Conservation (phyloP, 148 eudicot species). For the Simmondsia chinensis region DNA sequence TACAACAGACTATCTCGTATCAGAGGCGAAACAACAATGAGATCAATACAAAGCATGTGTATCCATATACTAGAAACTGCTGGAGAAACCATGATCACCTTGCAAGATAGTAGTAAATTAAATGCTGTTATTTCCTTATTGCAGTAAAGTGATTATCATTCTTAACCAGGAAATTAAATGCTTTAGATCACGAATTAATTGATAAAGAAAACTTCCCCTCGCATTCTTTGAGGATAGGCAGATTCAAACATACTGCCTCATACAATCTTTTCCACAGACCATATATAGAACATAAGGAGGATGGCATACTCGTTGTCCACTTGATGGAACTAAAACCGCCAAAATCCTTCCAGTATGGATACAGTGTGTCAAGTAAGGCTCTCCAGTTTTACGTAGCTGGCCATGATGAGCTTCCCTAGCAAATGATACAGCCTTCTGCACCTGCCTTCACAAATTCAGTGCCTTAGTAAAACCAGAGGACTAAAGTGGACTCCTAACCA, state of each 20-base stretch:
- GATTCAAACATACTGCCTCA: background rate
- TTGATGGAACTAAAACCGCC: conserved; percentile 70
- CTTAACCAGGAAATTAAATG: too few species aligned
- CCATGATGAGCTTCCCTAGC: conserved; percentile 86
- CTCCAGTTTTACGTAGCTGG: conserved; percentile 76
- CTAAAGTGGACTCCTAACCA: conserved; percentile 5
- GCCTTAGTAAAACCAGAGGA: conserved; percentile 20
- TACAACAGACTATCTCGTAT: conserved; percentile 20
- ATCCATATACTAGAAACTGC: background rate
- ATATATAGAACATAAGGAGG: too few species aligned
- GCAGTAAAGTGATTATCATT: too few species aligned
- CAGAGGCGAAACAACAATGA: background rate
- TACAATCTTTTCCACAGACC: too few species aligned
- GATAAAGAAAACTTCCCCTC: background rate
- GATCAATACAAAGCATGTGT: background rate
- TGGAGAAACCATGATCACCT: background rate
- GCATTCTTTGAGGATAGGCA: background rate
- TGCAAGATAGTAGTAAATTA: background rate
- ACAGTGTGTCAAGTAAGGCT: conserved; percentile 81
- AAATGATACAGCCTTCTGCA: conserved; percentile 78
- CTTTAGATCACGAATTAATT: too few species aligned
- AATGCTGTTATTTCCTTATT: too few species aligned
- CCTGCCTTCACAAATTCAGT: conserved; percentile 51
- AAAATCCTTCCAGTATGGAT: conserved; percentile 74
- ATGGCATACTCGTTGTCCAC: conserved; percentile 56